These are phyloP conservation scores for Achaetomiella virescens DNA, from an alignment of 495 filamentous ascomycete species.

Conservation along the genomic window DNA sequence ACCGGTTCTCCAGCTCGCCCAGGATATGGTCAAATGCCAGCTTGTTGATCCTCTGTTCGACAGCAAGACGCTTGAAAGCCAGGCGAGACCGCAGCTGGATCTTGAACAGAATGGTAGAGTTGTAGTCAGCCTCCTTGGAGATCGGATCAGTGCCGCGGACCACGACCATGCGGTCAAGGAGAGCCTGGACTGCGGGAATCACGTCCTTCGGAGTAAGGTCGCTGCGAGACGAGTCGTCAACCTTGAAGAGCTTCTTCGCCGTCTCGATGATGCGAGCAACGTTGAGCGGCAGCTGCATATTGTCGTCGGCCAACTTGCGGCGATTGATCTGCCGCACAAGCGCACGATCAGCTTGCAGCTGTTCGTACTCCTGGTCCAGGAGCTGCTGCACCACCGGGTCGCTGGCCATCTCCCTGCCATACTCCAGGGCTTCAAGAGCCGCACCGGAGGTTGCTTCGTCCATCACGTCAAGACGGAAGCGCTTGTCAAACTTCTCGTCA, in stretches of 20 bases:
- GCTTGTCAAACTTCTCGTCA: conserved; percentile 62
- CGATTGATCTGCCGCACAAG: conserved; percentile 59
- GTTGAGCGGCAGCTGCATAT: conserved; percentile 88
- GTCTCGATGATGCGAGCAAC: conserved; percentile 83
- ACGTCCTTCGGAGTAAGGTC: conserved; percentile 87
- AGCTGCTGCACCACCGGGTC: conserved; percentile 77
- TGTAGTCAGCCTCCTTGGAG: conserved; percentile 79
- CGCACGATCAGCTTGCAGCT: conserved; percentile 63
- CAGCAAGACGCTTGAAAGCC: conserved; percentile 84
- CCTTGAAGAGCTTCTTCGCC: conserved; percentile 81
- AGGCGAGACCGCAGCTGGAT: conserved; percentile 82
- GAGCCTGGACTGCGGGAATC: conserved; percentile 67
- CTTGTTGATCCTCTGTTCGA: conserved; percentile 77
- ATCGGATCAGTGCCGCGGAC: conserved; percentile 79
- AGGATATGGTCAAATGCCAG: conserved; percentile 89
- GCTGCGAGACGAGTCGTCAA: conserved; percentile 75
- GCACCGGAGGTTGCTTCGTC: conserved; percentile 51
- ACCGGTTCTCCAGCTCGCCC: conserved; percentile 83
- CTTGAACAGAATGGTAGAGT: conserved; percentile 85
- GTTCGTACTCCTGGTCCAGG: conserved; percentile 84
- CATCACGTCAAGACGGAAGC: conserved; percentile 94
- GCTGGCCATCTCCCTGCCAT: conserved; percentile 78
- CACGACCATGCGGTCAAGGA: conserved; percentile 71
- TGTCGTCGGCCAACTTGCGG: conserved; percentile 56
- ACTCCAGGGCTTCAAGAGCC: conserved; percentile 70